Evolutionary conservation across 345 rosid genomes (phyloP), one percentile per base, ranked within the genome.

Genomic region (Euphorbia lathyris): DNA sequence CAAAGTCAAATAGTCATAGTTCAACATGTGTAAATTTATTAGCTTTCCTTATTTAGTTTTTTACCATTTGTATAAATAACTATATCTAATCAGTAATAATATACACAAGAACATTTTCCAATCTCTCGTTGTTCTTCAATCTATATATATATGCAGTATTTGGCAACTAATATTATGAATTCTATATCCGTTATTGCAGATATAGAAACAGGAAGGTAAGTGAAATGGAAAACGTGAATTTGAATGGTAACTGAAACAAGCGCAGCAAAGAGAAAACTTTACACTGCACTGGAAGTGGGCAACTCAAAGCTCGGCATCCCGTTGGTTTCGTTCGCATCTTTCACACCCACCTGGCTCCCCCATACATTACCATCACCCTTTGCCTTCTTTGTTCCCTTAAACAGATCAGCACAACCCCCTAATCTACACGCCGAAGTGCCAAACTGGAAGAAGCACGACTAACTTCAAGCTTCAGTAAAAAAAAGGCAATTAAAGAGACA

Each of bases 291-390:
- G 45, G 72, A 72, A 71, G 76, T 60, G 22, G 76, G 63, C 53
- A 66, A 59, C 42, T 78, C 83, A 79, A 80, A 79, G 75, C 83
- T 76, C 58, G 67, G 85, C 89, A 85, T 83, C 76, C 67, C 76
- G 69, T 51, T 65, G 60, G 71, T 47, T 69, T 73, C 63, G 72
- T 75, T 75, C 76, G 75, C 85, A 83, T 79, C 79, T 81, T 78
- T 78, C 64, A 58, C 60, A 60, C 60, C 70, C 26, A 45, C 58
- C 60, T 71, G 70, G 72, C 68, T 61, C 13, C 68, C 69, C 69
- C 77, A 66, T 66, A 30, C 72, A 78, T 69, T 74, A 68, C 61
- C 36, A 60, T 60, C 69, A 40, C 60, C 65, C n/a, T 58, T 34
- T 16, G 47, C 66, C 56, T 66, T 23, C 59, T 80, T 29, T 43